Evolutionary conservation across 1,284 basidiomycete species (phyloP).

Genomic region (Boletellus dicymbophilus): DNA sequence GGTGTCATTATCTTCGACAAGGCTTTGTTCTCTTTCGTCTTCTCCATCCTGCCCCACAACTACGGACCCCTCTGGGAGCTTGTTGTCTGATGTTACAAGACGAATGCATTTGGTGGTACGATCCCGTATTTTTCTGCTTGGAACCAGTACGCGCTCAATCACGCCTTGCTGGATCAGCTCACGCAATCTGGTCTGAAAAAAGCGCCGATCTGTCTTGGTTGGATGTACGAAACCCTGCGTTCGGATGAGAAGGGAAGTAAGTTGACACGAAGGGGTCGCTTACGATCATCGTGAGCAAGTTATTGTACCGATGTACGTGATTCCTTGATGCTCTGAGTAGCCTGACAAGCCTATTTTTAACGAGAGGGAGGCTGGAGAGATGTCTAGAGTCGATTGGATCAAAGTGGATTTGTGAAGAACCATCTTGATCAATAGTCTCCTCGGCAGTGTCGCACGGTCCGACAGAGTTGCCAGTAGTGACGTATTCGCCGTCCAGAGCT

Average conservation of each 20-base stretch:
- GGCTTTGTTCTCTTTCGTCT: conserved; percentile 40
- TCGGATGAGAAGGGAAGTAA: conserved; percentile 4
- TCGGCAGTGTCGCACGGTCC: conserved; percentile 31
- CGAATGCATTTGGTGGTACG: conserved; percentile 63
- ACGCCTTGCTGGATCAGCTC: conserved; percentile 70
- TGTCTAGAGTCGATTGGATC: conserved; percentile 75
- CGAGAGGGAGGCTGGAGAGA: conserved; percentile 68
- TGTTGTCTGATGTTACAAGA: conserved; percentile 43
- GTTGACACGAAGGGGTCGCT: conserved; percentile 26
- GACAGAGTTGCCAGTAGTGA: conserved; percentile 23
- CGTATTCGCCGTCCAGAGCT: conserved; percentile 38
- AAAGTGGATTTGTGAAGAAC: conserved; percentile 45
- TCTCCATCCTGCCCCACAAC: conserved; percentile 38
- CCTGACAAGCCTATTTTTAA: conserved; percentile 67
- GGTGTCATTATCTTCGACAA: conserved; percentile 21
- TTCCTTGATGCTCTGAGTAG: conserved; percentile 68
- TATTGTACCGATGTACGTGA: conserved; percentile 65
- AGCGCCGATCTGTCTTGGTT: conserved; percentile 71
- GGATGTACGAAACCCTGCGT: conserved; percentile 71
- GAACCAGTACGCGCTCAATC: conserved; percentile 72
- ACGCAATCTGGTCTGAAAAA: conserved; percentile 71
- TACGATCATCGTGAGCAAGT: conserved; percentile 71
- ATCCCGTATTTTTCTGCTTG: conserved; percentile 47
- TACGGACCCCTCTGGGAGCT: conserved; percentile 36
- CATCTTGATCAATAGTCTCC: conserved; percentile 29